Evolutionary conservation across 2,329 filamentous ascomycete genomes (phyloP).

Genomic region (Colletotrichum acutatum): DNA sequence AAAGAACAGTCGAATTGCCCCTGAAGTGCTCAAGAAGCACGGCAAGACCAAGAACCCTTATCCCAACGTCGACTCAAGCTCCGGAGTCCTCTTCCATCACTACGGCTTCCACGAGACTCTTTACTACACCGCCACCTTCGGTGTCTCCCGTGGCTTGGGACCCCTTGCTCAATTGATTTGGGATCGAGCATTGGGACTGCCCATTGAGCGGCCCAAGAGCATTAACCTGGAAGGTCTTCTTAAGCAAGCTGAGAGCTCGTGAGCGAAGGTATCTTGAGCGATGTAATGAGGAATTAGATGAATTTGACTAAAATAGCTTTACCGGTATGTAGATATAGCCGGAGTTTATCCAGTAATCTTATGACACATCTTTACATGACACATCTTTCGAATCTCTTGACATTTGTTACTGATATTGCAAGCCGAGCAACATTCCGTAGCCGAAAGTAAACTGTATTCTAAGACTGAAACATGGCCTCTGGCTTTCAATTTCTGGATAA

Average conservation of each 20-base stretch:
- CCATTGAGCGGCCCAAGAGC: slow-evolving; percentile 98
- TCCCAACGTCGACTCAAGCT: slow-evolving; percentile 94
- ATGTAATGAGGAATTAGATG: background rate
- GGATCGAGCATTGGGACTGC: slow-evolving; percentile 92
- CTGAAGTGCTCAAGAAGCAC: slow-evolving; percentile 89
- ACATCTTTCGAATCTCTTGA: background rate
- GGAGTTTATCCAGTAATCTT: slow-evolving; percentile 18
- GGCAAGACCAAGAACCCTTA: slow-evolving; percentile 99
- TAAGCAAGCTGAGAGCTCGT: slow-evolving; percentile 68
- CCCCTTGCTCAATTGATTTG: slow-evolving; percentile 95
- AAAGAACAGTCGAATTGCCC: slow-evolving; percentile 92
- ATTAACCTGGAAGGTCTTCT: slow-evolving; percentile 91
- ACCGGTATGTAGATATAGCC: slow-evolving; percentile 11
- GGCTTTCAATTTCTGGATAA: too few species aligned
- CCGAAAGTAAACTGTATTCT: too few species aligned
- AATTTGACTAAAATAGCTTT: background rate
- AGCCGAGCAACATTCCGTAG: too few species aligned
- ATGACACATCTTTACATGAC: background rate
- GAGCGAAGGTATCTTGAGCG: slow-evolving; percentile 23
- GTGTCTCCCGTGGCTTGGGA: slow-evolving; percentile 78
- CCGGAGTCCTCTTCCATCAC: slow-evolving; percentile 96
- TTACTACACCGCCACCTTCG: slow-evolving; percentile 86
- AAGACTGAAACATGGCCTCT: too few species aligned
- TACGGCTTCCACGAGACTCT: slow-evolving; percentile 97
- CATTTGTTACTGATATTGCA: background rate